Evolutionary conservation across 73 alveolate genomes (phyloP).

Genomic region (Paraurostyla sp.): DNA sequence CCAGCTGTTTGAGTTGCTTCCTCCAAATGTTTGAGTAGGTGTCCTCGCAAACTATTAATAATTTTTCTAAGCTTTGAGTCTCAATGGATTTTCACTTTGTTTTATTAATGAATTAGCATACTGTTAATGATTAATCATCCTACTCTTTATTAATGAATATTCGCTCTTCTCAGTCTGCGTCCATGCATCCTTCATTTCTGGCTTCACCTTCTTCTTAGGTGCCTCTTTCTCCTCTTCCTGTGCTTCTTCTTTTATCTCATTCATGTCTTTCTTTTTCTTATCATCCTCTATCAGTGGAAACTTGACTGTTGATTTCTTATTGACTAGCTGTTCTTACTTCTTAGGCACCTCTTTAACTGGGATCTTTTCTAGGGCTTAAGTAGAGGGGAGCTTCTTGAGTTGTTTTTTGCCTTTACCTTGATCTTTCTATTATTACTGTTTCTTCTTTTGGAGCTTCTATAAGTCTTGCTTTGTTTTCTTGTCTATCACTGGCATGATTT

Average conservation of each 20-base stretch:
- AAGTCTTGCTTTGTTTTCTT: conserved; percentile 60
- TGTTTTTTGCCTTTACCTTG: neutral
- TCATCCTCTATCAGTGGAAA: conserved; percentile 34
- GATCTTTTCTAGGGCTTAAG: neutral
- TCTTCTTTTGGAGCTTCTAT: neutral
- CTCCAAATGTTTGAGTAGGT: neutral
- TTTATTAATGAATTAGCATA: conserved; percentile 25
- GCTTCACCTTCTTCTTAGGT: conserved; percentile 61
- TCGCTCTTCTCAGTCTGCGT: conserved; percentile 78
- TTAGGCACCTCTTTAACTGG: neutral
- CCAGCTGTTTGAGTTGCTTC: no score
- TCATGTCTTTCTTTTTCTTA: neutral
- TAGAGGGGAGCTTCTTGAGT: neutral
- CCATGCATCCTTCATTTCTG: conserved; percentile 80
- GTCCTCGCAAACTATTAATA: conserved; percentile 33
- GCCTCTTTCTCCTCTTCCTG: conserved; percentile 35
- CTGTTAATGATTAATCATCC: conserved; percentile 53
- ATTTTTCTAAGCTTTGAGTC: conserved; percentile 19
- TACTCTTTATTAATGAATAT: conserved; percentile 67
- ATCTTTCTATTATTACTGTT: neutral
- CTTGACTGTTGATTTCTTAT: conserved; percentile 10
- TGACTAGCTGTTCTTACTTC: neutral
- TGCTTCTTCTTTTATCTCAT: conserved; percentile 34
- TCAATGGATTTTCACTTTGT: conserved; percentile 4
- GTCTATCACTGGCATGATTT: conserved; percentile 83